Evolutionary conservation across 441 rosid genomes (phyloP), one percentile per base, ranked within the genome.

Genomic region (Pelargonium fulgidum): DNA sequence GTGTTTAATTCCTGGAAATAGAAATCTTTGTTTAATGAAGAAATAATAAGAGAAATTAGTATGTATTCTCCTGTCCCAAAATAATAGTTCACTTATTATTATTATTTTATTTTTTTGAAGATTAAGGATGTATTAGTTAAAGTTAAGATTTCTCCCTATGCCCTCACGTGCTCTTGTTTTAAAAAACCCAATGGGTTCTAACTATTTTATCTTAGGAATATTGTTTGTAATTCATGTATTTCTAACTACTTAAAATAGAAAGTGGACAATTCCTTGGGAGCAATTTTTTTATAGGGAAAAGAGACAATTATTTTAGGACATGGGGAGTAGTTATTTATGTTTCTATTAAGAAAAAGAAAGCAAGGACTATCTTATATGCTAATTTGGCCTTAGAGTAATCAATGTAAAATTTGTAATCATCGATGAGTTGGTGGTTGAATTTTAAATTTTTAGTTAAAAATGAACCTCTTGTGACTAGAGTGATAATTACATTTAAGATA

Each of bases 381-480:
- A 7, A 52, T 52, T 16, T 16, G 19, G 59, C 59, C 33, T 20
- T 19, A 14, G 22, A 10, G 62, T 19, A 19, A 58, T 20, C 29
- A 24, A 9, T 58, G 29, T 58, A 58, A 58, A 58, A 58, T 12
- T 58, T 20, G 62, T 19, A 58, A 58, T 19, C 26, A 20, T 19
- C 0, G 2, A 58, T 58, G 2, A 58, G 20, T 9, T 19, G 62
- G 6, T 2, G 36, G 36, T 4, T 29, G 36, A 29, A 29, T 29
- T 29, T 29, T 29, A 29, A 29, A 29, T 0, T 29, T 29, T 29
- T 29, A 29, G 4, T 29, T 29, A 22, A 56, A 17, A 56, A 56
- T 19, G 62, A 56, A 56, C 62, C 62, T 56, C 62, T 19, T 56
- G 61, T 16, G 19, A 56, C 62, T 56, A 56, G 24, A 56, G 11